Evolutionary conservation across 2,329 filamentous ascomycete genomes (phyloP).

Genomic region (Paecilomyces sp.): DNA sequence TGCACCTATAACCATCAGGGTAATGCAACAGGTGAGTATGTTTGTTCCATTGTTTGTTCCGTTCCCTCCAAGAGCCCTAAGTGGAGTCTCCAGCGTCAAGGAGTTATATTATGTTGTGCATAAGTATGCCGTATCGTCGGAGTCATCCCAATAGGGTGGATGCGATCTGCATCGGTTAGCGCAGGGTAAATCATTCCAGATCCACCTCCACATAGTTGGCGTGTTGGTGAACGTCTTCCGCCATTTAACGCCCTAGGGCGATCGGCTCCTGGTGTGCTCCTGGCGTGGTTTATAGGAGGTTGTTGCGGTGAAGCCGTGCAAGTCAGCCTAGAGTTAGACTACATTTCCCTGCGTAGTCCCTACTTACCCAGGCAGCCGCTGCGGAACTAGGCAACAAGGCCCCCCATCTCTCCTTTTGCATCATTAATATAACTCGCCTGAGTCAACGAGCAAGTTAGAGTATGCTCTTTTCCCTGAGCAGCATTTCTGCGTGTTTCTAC

Average conservation of each 20-base stretch:
- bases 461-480: background rate
- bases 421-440: background rate
- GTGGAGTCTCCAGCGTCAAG: no score
- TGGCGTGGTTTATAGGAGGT: background rate
- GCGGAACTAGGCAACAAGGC: background rate
- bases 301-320: background rate
- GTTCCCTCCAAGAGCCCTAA: no score
- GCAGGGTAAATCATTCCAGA: background rate
- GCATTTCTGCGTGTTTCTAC: background rate
- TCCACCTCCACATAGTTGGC: background rate
- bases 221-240: background rate
- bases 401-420: background rate
- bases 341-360: no score
- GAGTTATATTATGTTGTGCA: no score
- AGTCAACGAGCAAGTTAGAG: background rate
- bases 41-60: no score
- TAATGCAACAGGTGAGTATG: no score
- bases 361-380: background rate
- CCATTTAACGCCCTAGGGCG: background rate
- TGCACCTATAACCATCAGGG: no score
- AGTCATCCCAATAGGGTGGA: background rate
- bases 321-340: background rate
- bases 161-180: background rate
- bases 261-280: background rate
- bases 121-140: no score